phyloP scores from a whole-genome alignment of 805 yeast species.

The Kodamaea kakaduensis region DNA sequence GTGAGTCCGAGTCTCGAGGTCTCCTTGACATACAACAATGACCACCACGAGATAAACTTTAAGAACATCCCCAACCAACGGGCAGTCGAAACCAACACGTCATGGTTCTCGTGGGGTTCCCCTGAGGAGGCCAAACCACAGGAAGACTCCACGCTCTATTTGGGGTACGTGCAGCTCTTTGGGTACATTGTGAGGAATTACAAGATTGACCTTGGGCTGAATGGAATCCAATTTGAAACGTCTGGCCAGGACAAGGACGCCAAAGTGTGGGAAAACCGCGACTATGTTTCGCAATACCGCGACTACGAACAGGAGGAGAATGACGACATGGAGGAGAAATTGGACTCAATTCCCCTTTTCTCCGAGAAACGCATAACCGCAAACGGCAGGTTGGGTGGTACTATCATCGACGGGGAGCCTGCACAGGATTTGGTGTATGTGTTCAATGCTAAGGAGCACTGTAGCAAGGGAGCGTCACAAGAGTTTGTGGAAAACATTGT shows the following conservation, averaged over 20 bases:
- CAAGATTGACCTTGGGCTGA: constrained; percentile 21
- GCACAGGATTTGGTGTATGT: constrained; percentile 27
- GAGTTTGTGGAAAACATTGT: constrained; percentile 21
- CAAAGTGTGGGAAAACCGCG: constrained; percentile 31
- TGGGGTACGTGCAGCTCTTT: constrained; percentile 37
- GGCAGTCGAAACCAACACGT: no score
- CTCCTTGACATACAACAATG: constrained; percentile 1
- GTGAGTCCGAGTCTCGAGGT: constrained; percentile 1
- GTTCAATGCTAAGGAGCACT: constrained; percentile 28
- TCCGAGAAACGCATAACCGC: constrained; percentile 19
- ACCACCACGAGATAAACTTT: constrained; percentile 5
- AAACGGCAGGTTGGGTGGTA: constrained; percentile 15
- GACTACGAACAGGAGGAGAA: constrained; percentile 19
- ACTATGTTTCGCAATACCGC: constrained; percentile 27
- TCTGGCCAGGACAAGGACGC: constrained; percentile 9
- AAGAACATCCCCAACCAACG: constrained; percentile 2
- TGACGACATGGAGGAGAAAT: constrained; percentile 18
- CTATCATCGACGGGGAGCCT: constrained; percentile 4
- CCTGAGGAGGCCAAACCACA: neutral
- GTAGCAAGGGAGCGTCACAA: constrained; percentile 13
- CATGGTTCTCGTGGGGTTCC: no score
- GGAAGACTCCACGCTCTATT: constrained; percentile 11
- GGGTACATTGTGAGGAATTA: constrained; percentile 40
- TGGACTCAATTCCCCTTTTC: constrained; percentile 24
- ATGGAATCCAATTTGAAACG: neutral